Percentiles rank a stretch among this genome's conserved stretches.
Evolutionary conservation across 805 yeast species (phyloP).

Genomic region (Kuraishia ogatae): DNA sequence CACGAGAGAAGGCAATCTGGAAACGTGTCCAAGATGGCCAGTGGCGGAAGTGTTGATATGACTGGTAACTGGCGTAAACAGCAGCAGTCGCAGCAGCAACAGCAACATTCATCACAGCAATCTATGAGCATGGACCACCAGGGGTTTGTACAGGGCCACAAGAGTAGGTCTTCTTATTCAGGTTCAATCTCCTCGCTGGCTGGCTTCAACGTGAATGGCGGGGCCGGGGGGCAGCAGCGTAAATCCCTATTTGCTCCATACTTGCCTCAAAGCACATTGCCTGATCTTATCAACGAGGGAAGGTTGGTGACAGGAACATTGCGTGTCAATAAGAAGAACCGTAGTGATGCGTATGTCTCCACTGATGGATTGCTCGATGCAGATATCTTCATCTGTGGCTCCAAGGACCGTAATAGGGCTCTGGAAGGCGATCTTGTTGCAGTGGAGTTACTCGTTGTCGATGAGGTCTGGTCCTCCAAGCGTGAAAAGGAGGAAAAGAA

Average conservation of each 20-base stretch:
- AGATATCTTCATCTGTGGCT: slow-evolving; percentile 95
- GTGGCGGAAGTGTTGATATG: slow-evolving; percentile 24
- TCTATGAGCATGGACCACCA: slow-evolving; percentile 3
- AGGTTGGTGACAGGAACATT: slow-evolving; percentile 85
- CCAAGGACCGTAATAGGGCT: slow-evolving; percentile 96
- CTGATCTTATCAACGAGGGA: slow-evolving; percentile 84
- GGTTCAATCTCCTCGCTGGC: slow-evolving; percentile 50
- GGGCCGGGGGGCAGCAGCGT: slow-evolving; percentile 37
- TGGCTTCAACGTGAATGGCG: slow-evolving; percentile 24
- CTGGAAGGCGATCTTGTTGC: slow-evolving; percentile 96
- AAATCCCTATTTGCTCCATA: slow-evolving; percentile 93
- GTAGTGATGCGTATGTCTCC: slow-evolving; percentile 97
- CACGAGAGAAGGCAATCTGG: slow-evolving; percentile 35
- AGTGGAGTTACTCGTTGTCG: slow-evolving; percentile 86
- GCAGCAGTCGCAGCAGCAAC: slow-evolving; percentile 24
- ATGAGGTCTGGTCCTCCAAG: slow-evolving; percentile 96
- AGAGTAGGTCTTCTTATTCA: slow-evolving; percentile 63
- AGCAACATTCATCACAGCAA: slow-evolving; percentile 5
- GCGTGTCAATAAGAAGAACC: slow-evolving; percentile 90
- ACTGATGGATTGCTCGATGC: slow-evolving; percentile 95
- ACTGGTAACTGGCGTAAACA: slow-evolving; percentile 63
- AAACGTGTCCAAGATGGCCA: slow-evolving; percentile 23
- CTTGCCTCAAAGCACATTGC: slow-evolving; percentile 86
- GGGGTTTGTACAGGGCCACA: slow-evolving; percentile 71
- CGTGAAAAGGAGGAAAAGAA: slow-evolving; percentile 96